Conservation (phyloP, 148 eudicot genomes). For the Chenopodium album region DNA sequence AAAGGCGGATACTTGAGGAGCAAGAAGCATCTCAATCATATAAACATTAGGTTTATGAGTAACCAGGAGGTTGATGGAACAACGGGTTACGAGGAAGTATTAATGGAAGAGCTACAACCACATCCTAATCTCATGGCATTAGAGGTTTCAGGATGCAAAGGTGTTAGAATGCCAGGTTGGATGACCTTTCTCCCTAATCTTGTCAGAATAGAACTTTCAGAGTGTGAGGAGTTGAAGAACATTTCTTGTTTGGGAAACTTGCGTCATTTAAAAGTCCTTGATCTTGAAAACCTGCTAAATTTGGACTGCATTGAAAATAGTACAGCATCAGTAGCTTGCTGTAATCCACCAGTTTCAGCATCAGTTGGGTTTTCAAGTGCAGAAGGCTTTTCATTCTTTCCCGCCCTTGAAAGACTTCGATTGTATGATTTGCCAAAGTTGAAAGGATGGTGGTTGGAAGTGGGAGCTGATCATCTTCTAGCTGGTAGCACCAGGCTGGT, state of each 20-base stretch:
- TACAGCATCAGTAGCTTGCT: not conserved
- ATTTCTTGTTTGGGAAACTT: conserved; percentile 9
- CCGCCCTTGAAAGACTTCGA: conserved; percentile 5
- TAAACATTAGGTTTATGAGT: not conserved
- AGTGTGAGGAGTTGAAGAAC: not conserved
- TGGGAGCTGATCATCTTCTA: not conserved
- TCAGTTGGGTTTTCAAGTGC: not conserved
- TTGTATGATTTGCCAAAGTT: not conserved
- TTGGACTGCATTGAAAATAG: conserved; percentile 13
- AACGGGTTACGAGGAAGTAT: not conserved
- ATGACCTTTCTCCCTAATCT: conserved; percentile 14
- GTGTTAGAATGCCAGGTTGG: conserved; percentile 2
- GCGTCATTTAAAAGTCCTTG: not conserved
- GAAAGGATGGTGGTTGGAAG: not conserved
- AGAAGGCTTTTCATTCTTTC: not conserved
- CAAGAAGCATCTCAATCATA: not conserved
- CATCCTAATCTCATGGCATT: not conserved
- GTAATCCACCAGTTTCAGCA: not conserved
- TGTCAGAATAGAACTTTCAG: not conserved
- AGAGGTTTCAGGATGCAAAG: not conserved
- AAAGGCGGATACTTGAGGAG: not conserved
- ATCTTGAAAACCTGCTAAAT: not conserved
- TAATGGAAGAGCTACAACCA: not conserved
- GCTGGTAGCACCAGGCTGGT: not conserved
- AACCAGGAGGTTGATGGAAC: not conserved